Evolutionary conservation across 306 rosid species (phyloP).

Genomic region (Fragaria vesca): DNA sequence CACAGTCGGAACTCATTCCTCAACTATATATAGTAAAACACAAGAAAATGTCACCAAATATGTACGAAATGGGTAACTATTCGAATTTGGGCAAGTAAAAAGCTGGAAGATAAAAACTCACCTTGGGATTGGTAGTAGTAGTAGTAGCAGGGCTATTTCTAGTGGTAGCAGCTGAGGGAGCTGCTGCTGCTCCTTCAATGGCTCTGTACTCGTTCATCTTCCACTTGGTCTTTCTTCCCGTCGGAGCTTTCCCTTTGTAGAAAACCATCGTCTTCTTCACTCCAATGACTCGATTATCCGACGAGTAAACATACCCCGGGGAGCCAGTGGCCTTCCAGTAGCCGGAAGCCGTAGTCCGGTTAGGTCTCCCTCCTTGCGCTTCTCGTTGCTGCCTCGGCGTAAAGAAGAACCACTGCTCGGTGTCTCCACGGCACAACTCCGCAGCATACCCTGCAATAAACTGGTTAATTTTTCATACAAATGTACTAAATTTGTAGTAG

Average conservation of each 20-base stretch:
- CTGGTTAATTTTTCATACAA: not conserved
- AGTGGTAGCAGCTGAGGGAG: slow-evolving; percentile 20
- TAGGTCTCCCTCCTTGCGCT: slow-evolving; percentile 78
- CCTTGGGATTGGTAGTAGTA: slow-evolving; percentile 35
- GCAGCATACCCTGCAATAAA: slow-evolving; percentile 57
- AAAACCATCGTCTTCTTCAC: slow-evolving; percentile 85
- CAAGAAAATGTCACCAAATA: not conserved
- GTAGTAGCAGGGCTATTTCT: not conserved
- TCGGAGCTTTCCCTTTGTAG: slow-evolving; percentile 79
- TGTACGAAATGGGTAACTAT: not conserved
- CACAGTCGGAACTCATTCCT: slow-evolving; percentile 82
- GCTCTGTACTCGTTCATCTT: slow-evolving; percentile 92
- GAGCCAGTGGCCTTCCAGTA: slow-evolving; percentile 97
- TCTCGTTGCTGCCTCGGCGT: slow-evolving; percentile 69
- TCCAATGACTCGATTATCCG: slow-evolving; percentile 56
- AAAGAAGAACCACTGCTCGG: slow-evolving; percentile 94
- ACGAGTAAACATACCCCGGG: slow-evolving; percentile 74
- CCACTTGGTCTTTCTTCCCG: slow-evolving; percentile 82
- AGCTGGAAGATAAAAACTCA: not conserved
- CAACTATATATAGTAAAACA: slow-evolving; percentile 37
- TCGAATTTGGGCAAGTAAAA: not conserved
- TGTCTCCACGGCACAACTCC: slow-evolving; percentile 62
- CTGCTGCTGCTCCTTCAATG: slow-evolving; percentile 31
- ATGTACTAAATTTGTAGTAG: not conserved
- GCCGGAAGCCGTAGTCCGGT: slow-evolving; percentile 66